phyloP scores from a whole-genome alignment of 345 rosid genomes.

The Raphanus sativus region DNA sequence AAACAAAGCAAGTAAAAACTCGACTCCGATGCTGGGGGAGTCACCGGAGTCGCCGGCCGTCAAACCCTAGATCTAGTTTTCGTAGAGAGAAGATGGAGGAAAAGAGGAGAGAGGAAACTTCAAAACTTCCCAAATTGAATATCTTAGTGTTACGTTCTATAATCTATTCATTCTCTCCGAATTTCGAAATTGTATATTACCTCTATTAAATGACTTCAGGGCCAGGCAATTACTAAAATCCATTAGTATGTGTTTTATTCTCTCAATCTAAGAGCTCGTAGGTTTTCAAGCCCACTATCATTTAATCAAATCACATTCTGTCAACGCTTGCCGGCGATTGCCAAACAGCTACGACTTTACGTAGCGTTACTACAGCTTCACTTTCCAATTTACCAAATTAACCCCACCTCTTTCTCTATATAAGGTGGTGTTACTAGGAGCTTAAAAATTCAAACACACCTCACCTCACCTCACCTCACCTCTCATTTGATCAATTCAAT shows the following conservation, averaged over 20 bases:
- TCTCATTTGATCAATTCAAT: slow-evolving; percentile 34
- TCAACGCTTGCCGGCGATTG: slow-evolving; percentile 31
- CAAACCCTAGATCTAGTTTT: no score
- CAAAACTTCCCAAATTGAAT: no score
- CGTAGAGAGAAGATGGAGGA: no score
- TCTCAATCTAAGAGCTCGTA: not conserved
- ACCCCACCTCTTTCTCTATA: not conserved
- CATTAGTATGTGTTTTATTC: not conserved
- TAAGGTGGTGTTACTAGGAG: not conserved
- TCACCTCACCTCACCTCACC: not conserved
- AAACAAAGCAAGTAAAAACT: no score
- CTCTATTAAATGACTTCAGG: no score
- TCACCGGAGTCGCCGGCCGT: no score
- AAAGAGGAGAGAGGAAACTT: no score
- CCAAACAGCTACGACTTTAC: slow-evolving; percentile 23
- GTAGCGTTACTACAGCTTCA: slow-evolving; percentile 11
- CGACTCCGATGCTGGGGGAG: no score
- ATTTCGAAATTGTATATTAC: not conserved
- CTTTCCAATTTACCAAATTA: not conserved
- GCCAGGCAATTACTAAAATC: not conserved
- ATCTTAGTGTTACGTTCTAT: no score
- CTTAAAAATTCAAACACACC: slow-evolving; percentile 11
- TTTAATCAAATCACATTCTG: not conserved
- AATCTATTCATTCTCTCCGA: no score
- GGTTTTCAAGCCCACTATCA: slow-evolving; percentile 1